These are phyloP conservation scores for Zygoascus hellenicus DNA, from an alignment of 1,139 yeast species.

Conservation along the genomic window DNA sequence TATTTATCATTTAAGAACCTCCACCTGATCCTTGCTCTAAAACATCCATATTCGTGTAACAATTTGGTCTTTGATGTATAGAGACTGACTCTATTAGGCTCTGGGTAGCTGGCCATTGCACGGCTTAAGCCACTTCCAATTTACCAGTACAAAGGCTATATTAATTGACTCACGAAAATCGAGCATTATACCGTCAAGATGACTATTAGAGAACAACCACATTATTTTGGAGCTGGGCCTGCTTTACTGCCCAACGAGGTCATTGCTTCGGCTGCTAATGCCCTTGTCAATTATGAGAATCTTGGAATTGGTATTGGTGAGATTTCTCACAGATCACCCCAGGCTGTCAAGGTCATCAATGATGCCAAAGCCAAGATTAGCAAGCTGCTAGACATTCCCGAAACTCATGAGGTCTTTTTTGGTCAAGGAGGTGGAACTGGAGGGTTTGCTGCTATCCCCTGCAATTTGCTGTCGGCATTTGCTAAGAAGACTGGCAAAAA, in stretches of 20 bases:
- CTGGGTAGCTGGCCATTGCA: no score
- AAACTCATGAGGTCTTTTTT: constrained; percentile 88
- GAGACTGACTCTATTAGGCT: no score
- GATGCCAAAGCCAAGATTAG: constrained; percentile 63
- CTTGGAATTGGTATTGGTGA: constrained; percentile 88
- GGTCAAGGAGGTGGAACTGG: constrained; percentile 98
- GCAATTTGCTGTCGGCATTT: constrained; percentile 72
- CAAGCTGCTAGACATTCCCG: constrained; percentile 69
- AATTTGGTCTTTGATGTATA: no score
- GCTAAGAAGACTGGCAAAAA: constrained; percentile 54
- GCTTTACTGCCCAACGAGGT: constrained; percentile 83
- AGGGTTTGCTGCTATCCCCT: constrained; percentile 83
- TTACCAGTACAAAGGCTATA: no score
- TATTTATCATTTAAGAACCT: background rate
- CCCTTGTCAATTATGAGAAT: constrained; percentile 62
- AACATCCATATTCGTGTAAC: no score
- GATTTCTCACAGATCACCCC: constrained; percentile 86
- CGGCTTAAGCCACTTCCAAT: no score
- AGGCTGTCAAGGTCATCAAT: constrained; percentile 72
- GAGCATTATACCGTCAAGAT: background rate
- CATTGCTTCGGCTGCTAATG: constrained; percentile 80
- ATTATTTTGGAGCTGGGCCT: constrained; percentile 97
- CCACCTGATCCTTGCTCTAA: no score
- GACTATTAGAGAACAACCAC: constrained; percentile 38
- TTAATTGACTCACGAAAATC: background rate